Conservation (phyloP, 768 basidiomycete species). For the Clavaria fumosa region DNA sequence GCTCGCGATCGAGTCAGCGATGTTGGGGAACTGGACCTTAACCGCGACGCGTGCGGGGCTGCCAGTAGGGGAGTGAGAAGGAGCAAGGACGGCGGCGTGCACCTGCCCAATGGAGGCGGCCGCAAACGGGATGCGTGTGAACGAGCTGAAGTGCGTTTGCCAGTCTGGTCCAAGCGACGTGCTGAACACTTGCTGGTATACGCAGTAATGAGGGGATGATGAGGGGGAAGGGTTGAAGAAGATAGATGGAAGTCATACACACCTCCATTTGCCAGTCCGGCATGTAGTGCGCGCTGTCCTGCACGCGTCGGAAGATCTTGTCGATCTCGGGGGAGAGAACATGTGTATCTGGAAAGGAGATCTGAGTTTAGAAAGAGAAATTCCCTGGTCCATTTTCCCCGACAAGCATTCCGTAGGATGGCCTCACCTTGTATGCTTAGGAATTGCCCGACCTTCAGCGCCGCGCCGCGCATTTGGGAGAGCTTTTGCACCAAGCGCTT, state of each 20-base stretch:
- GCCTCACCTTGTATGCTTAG: slow-evolving; percentile 82
- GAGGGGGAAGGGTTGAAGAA: neutral
- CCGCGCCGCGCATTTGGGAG: slow-evolving; percentile 93
- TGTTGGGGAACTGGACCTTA: slow-evolving; percentile 93
- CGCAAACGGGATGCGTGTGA: slow-evolving; percentile 81
- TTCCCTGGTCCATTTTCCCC: too few species aligned
- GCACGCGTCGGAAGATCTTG: slow-evolving; percentile 76
- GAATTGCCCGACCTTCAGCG: slow-evolving; percentile 93
- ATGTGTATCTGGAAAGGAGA: slow-evolving; percentile 53
- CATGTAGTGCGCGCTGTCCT: slow-evolving; percentile 97
- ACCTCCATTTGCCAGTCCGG: slow-evolving; percentile 98
- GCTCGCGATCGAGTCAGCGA: slow-evolving; percentile 70
- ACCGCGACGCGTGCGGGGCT: slow-evolving; percentile 48
- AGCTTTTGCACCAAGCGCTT: slow-evolving; percentile 81
- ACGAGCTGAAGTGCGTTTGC: slow-evolving; percentile 51
- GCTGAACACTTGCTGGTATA: slow-evolving; percentile 46
- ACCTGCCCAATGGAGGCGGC: slow-evolving; percentile 98
- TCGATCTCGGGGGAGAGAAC: slow-evolving; percentile 79
- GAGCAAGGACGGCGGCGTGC: slow-evolving; percentile 53
- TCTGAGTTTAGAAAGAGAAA: too few species aligned
- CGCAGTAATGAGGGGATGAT: slow-evolving; percentile 2
- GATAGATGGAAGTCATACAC: slow-evolving; percentile 6
- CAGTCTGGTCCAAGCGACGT: slow-evolving; percentile 65
- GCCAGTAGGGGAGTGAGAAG: slow-evolving; percentile 37
- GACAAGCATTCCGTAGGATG: neutral